These are phyloP conservation scores for Coemansia sp. DNA, from an alignment of 192 early-diverging fungal genomes.

Conservation along the genomic window DNA sequence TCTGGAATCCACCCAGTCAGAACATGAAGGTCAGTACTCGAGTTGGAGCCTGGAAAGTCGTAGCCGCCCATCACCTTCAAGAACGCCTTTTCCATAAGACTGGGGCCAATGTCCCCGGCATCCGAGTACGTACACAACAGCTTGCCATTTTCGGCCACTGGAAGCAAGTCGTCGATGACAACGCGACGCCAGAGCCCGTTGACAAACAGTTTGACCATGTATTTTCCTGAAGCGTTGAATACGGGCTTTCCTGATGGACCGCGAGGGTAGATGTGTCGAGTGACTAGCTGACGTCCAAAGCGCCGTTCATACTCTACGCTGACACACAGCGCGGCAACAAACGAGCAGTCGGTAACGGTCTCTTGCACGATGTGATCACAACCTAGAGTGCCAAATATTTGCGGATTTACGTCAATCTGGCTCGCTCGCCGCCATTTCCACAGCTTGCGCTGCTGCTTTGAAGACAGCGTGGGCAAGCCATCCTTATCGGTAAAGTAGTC, in stretches of 20 bases:
- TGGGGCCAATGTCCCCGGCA: slow-evolving; percentile 51
- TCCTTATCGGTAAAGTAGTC: slow-evolving; percentile 74
- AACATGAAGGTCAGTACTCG: slow-evolving; percentile 86
- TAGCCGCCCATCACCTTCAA: slow-evolving; percentile 96
- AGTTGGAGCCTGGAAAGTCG: slow-evolving; percentile 92
- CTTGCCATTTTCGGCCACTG: slow-evolving; percentile 66
- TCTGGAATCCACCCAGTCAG: slow-evolving; percentile 96
- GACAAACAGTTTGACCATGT: slow-evolving; percentile 79
- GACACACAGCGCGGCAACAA: slow-evolving; percentile 90
- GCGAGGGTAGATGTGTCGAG: slow-evolving; percentile 86
- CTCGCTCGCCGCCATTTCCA: slow-evolving; percentile 81
- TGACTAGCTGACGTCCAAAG: slow-evolving; percentile 79
- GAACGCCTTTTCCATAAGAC: slow-evolving; percentile 93
- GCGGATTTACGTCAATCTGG: slow-evolving; percentile 67
- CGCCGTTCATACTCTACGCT: slow-evolving; percentile 75
- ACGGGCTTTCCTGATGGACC: slow-evolving; percentile 65
- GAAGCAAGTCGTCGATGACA: slow-evolving; percentile 85
- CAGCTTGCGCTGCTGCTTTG: slow-evolving; percentile 72
- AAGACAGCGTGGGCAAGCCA: slow-evolving; percentile 69
- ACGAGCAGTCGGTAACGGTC: slow-evolving; percentile 93
- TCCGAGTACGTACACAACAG: slow-evolving; percentile 89
- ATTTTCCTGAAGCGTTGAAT: slow-evolving; percentile 88
- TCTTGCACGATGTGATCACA: slow-evolving; percentile 76
- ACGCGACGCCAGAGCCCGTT: slow-evolving; percentile 87
- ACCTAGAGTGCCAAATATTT: slow-evolving; percentile 68